These are phyloP conservation scores for Citrus unshiu DNA, from an alignment of 345 rosid genomes.

Conservation along the genomic window DNA sequence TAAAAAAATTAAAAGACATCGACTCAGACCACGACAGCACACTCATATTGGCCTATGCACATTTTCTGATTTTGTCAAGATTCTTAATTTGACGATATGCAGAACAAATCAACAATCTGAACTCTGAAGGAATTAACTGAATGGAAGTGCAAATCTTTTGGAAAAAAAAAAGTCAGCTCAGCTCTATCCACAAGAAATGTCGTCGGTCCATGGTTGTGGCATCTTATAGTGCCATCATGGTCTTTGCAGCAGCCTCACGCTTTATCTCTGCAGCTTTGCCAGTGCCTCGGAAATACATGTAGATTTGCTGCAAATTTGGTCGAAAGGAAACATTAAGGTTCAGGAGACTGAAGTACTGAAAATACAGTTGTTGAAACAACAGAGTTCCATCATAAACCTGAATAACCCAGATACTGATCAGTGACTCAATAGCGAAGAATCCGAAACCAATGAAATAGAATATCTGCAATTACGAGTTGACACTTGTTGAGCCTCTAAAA, in stretches of 20 bases:
- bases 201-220: neutral
- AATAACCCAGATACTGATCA: conserved; percentile 96
- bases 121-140: neutral
- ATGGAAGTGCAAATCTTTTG: neutral
- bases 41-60: neutral
- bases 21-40: neutral
- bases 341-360: neutral
- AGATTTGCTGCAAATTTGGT: conserved; percentile 70
- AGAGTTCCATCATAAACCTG: conserved; percentile 53
- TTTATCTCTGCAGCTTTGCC: conserved; percentile 89
- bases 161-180: neutral
- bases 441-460: conserved; percentile 89
- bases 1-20: neutral
- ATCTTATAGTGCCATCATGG: conserved; percentile 72
- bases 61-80: neutral
- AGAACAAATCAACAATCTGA: neutral
- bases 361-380: neutral
- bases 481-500: neutral
- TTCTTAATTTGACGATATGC: neutral
- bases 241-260: conserved; percentile 65
- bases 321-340: neutral
- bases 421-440: conserved; percentile 64
- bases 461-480: conserved; percentile 44
- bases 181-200: neutral
- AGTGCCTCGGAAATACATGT: conserved; percentile 90